Conservation (phyloP, 2,329 filamentous ascomycete species). For the Rhynchosporium graminicola region DNA sequence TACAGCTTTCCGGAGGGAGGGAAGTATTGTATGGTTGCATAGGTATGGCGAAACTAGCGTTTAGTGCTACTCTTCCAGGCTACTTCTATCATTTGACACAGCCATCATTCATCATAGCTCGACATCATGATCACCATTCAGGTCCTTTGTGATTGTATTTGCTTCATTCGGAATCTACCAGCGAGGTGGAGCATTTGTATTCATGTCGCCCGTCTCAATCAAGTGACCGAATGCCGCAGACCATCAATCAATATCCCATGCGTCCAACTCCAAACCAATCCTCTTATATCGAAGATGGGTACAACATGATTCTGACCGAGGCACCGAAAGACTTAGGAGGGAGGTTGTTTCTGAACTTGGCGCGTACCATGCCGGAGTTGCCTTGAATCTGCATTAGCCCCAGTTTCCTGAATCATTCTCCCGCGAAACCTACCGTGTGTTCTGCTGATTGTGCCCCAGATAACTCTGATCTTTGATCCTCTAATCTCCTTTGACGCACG, state of each 20-base stretch:
- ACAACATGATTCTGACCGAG: conserved; percentile 95
- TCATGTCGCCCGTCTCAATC: conserved; percentile 47
- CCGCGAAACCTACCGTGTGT: conserved; percentile 72
- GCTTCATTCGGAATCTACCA: conserved; percentile 57
- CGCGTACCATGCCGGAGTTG: conserved; percentile 97
- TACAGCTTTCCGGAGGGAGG: not conserved
- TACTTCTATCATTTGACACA: conserved; percentile 6
- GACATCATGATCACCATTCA: conserved; percentile 25
- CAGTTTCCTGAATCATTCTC: not conserved
- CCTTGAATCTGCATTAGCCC: conserved; percentile 51
- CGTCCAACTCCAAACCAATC: conserved; percentile 50
- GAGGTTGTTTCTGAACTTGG: conserved; percentile 95
- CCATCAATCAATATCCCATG: conserved; percentile 59
- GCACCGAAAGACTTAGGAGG: conserved; percentile 96
- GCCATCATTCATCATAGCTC: conserved; percentile 15
- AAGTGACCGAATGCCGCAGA: conserved; percentile 57
- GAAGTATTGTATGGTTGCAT: not conserved
- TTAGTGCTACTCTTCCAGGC: not conserved
- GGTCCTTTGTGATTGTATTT: conserved; percentile 38
- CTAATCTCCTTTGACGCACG: conserved; percentile 91
- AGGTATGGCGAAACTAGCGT: not conserved
- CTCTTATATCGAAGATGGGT: conserved; percentile 93
- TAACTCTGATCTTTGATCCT: conserved; percentile 97
- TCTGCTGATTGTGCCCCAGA: conserved; percentile 98
- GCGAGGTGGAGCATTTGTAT: conserved; percentile 53